These are phyloP conservation scores for Trichomonas tenax DNA, from an alignment of 208 protist genomes.

Conservation along the genomic window DNA sequence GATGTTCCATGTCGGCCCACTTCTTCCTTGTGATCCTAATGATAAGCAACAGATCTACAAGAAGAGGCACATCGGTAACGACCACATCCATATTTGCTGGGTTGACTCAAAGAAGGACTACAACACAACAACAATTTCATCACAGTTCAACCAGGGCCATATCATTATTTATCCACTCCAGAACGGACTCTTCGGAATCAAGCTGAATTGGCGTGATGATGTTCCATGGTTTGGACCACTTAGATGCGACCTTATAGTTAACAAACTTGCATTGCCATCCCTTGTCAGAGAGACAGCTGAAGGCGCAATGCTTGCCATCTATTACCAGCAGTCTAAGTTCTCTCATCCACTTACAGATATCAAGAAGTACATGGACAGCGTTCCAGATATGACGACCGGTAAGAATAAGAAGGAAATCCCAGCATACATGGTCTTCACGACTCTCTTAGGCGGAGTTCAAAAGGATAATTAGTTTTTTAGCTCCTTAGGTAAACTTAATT, in stretches of 20 bases:
- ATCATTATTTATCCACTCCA: conserved; percentile 5
- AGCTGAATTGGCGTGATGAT: not conserved
- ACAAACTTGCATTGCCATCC: not conserved
- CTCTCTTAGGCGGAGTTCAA: too few relatives aligned
- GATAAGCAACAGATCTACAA: not conserved
- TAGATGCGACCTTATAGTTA: not conserved
- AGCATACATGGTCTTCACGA: too few relatives aligned
- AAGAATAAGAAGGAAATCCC: too few relatives aligned
- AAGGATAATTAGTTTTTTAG: too few relatives aligned
- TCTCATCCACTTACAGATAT: not conserved
- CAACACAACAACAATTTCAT: not conserved
- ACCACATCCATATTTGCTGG: not conserved
- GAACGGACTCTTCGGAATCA: not conserved
- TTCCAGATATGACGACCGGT: too few relatives aligned
- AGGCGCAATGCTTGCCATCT: not conserved
- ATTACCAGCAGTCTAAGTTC: not conserved
- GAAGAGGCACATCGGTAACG: conserved; percentile 18
- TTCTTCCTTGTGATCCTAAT: not conserved
- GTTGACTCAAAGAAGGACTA: not conserved
- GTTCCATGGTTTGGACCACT: not conserved
- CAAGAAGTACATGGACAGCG: not conserved
- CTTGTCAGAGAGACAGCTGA: not conserved
- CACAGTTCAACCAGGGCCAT: not conserved
- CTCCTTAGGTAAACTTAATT: too few relatives aligned
- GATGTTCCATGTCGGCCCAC: not conserved